Base-by-base conservation (phyloP, 805 yeast genomes). In the Lipomyces yamadae region DNA sequence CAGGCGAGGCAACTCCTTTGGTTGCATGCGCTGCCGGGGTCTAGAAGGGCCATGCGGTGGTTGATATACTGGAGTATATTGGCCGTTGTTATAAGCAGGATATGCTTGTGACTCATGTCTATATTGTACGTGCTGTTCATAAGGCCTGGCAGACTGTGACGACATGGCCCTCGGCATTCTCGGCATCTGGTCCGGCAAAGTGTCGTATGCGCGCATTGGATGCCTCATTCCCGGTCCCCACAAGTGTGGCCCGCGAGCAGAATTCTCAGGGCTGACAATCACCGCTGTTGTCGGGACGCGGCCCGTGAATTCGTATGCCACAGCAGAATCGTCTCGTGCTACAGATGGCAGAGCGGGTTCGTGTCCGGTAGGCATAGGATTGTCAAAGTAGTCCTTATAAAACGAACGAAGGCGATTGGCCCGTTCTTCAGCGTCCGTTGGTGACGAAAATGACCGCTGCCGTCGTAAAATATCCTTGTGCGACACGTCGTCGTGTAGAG, bases 331-430 rank as follows among this genome's bases (percentile, higher is more conserved):
- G 50, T 60, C 67, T 32, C 32, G 52, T 32, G 45, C 8, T 39
- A n/a, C n/a, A 48, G 15, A 30, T 35, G 33, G 55, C 24, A 24
- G 45, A 32, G 56, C 33, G 7, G 33, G 62, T n/a, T 13, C 30
- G 61, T 33, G 55, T n/a, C 48, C 37, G 34, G 4, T 24, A 24
- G 55, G 62, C 33, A 50, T 33, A 30, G 62, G 60, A 18, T 65
- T 60, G 32, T 68, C 71, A 56, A 69, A 65, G 58, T 69, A 69
- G 6, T 62, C 63, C 45, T 54, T 56, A 48, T 69, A 69, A 34
- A 69, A 65, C 18, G 72, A 67, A 8, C 70, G 67, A 24, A 65
- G 53, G 10, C 68, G 55, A 15, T 53, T 58, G 13, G 65, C 65
- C 4, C 71, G 65, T 37, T 66, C 71, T 34, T 57, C 71, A 13